Base-by-base conservation (phyloP, 768 basidiomycete species). In the Phylloporus scabripes region DNA sequence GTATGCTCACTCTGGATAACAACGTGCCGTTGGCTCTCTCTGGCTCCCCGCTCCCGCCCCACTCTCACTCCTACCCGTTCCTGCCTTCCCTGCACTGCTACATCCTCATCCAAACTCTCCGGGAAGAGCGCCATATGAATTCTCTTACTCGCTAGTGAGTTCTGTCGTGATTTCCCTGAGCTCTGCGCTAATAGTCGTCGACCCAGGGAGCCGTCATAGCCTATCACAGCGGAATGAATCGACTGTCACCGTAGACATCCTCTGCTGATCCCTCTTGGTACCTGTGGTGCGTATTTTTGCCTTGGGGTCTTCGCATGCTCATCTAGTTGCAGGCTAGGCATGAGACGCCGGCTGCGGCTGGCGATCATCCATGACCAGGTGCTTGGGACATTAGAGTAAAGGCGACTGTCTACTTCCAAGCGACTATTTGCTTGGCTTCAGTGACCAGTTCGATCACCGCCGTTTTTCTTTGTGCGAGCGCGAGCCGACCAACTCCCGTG, bases 281-380 rank as follows among this genome's bases (percentile, higher is more conserved):
- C 28, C 42, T 46, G 39, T 39, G 50, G 50, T 56, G 11, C 36
- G 55, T 33, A 3, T 36, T 18, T 28, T 43, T 42, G 0, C 18
- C 14, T 9, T 21, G 7, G 6, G 8, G 10, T 20, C 10, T 29
- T 29, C 3, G 10, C 28, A 10, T 11, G 28, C 28, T 11, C 28
- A 29, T 29, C 9, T 10, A 10, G 28, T 29, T 29, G 8, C 10
- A 29, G 28, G 28, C 28, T 29, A 29, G 28, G 28, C 11, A 10
- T 29, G 28, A 29, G 28, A 29, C 28, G 28, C 28, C 28, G 28
- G 28, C 28, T 29, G 28, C 2, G 9, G 28, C 28, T 29, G 28
- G 28, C 28, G 28, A 10, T 29, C 28, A 29, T 29, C 7, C 28
- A 29, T 11, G 28, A 29, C 28, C 28, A 29, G 28, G 28, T 29